Conservation (phyloP, 306 rosid species). For the Citrullus amarus region DNA sequence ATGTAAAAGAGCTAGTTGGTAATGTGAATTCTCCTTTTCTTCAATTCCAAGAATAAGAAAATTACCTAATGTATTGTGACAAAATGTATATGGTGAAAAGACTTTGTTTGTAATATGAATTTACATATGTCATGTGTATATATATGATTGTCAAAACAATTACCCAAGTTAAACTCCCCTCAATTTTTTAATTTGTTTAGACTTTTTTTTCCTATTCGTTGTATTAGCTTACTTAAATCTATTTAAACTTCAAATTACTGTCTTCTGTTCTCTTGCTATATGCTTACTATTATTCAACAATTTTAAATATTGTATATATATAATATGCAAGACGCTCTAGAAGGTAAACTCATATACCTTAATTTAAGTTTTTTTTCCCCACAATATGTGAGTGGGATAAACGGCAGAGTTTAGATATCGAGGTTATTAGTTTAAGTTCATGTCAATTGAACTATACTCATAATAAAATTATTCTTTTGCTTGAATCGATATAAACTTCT, state of each 20-base stretch:
- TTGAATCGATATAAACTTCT: too few relatives aligned
- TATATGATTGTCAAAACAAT: background rate
- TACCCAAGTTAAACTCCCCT: background rate
- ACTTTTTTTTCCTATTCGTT: background rate
- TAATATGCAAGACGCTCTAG: too few relatives aligned
- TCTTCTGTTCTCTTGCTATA: background rate
- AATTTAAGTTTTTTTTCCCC: too few relatives aligned
- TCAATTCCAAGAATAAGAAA: background rate
- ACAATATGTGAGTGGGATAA: too few relatives aligned
- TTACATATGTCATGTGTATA: too few relatives aligned
- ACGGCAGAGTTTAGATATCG: too few relatives aligned
- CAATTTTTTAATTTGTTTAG: background rate
- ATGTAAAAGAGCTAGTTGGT: background rate
- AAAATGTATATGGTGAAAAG: background rate
- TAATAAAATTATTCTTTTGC: too few relatives aligned
- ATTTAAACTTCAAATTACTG: background rate
- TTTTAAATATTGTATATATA: background rate
- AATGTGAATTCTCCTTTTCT: background rate
- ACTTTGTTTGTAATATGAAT: background rate
- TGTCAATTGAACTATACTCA: too few relatives aligned
- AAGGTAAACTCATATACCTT: too few relatives aligned
- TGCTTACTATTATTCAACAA: background rate
- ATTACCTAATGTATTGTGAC: background rate
- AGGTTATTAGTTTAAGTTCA: too few relatives aligned
- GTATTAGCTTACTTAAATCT: background rate